Percentiles rank a stretch among this genome's conserved stretches.
phyloP scores from a whole-genome alignment of 2,329 filamentous ascomycete species.

The Shiraia sp. region DNA sequence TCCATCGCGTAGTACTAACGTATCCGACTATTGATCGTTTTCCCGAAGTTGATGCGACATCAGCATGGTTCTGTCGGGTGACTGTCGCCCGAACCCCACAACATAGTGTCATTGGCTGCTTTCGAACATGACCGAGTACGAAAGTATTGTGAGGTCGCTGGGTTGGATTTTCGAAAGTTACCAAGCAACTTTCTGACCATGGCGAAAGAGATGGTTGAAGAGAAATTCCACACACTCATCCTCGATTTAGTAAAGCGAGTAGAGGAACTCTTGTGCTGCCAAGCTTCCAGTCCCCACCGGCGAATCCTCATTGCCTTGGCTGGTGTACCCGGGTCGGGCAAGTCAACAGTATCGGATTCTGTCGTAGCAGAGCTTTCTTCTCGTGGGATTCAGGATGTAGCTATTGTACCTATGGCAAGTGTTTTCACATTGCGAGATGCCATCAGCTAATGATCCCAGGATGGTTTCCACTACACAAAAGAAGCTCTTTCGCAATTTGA shows the following conservation, averaged over 20 bases:
- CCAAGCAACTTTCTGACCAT: too few relatives aligned
- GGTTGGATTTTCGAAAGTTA: too few relatives aligned
- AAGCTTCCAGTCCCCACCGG: slow-evolving; percentile 20
- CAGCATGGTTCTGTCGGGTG: slow-evolving; percentile 18
- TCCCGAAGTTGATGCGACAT: too few relatives aligned
- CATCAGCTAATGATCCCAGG: slow-evolving; percentile 13
- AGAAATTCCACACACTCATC: slow-evolving; percentile 12
- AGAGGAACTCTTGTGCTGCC: slow-evolving; percentile 21
- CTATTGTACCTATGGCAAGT: slow-evolving; percentile 31
- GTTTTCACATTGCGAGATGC: background rate
- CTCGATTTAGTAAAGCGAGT: slow-evolving; percentile 24
- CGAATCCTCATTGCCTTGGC: slow-evolving; percentile 31
- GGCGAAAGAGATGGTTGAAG: slow-evolving; percentile 10
- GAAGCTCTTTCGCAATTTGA: slow-evolving; percentile 19
- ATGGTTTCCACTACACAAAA: slow-evolving; percentile 31
- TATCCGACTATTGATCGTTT: too few relatives aligned
- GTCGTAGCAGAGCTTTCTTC: slow-evolving; percentile 23
- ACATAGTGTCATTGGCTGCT: too few relatives aligned
- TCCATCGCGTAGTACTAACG: too few relatives aligned
- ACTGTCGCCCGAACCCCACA: slow-evolving; percentile 24
- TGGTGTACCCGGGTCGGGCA: slow-evolving; percentile 32
- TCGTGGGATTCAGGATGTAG: slow-evolving; percentile 20
- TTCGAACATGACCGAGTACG: too few relatives aligned
- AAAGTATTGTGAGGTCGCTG: too few relatives aligned
- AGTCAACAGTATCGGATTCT: slow-evolving; percentile 29